Evolutionary conservation across 306 rosid species (phyloP).

Genomic region (Citrullus amarus): DNA sequence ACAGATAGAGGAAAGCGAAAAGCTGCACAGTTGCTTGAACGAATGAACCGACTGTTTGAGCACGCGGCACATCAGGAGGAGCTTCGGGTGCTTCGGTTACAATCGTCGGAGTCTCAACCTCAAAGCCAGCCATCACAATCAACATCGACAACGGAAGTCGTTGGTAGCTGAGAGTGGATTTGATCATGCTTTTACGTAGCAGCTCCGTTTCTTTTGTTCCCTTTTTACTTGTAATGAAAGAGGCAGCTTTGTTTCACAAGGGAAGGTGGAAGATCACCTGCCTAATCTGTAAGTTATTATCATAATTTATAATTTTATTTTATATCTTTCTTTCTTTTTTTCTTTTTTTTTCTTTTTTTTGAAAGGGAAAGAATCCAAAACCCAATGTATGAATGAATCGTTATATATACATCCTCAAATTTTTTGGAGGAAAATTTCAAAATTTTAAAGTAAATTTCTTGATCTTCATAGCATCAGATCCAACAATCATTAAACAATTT

Average conservation of each 20-base stretch:
- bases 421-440: background rate
- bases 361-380: background rate
- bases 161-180: slow-evolving; percentile 26
- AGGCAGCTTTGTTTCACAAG: slow-evolving; percentile 25
- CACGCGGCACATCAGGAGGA: slow-evolving; percentile 31
- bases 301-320: background rate
- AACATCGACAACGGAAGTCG: slow-evolving; percentile 18
- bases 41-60: slow-evolving; percentile 59
- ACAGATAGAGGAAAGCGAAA: slow-evolving; percentile 95
- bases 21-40: slow-evolving; percentile 78
- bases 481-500: background rate
- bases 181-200: slow-evolving; percentile 9
- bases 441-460: background rate
- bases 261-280: slow-evolving; percentile 88
- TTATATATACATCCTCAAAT: slow-evolving; percentile 5
- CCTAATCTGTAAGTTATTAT: slow-evolving; percentile 35
- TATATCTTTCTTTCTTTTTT: background rate
- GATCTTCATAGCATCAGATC: background rate
- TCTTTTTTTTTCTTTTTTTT: background rate
- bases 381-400: background rate
- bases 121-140: slow-evolving; percentile 30
- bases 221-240: slow-evolving; percentile 29
- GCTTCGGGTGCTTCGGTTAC: slow-evolving; percentile 15
- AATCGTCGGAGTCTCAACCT: slow-evolving; percentile 28
- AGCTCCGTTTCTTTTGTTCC: slow-evolving; percentile 26